Base-by-base conservation (phyloP, 768 basidiomycete genomes). In the Lactarius indigo region DNA sequence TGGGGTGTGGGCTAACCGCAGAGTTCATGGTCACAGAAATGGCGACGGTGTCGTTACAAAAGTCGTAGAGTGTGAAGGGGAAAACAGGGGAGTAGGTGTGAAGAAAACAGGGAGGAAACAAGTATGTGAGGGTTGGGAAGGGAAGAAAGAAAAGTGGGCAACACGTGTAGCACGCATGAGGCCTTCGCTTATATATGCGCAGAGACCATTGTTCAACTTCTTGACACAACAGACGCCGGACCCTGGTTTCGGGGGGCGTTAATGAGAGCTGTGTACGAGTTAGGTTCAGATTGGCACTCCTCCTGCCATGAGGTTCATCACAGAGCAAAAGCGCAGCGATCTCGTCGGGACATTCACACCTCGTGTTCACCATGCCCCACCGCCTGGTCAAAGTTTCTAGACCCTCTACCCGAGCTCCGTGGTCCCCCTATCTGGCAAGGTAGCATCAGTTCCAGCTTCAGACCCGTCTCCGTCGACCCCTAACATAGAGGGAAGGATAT, bases 81-180 rank as follows among this genome's bases (percentile, higher is more conserved):
- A 41, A 64, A 33, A 35, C 47, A 57, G 18, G 35, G 59, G 8
- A 7, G 61, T 31, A 59, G 39, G 42, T 13, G 41, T n/a, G 57
- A 35, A 41, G 50, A 39, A 39, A 30, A 42, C 41, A 57, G 30
- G 57, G 50, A 39, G 44, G 18, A 15, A 9, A 62, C 41, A 37
- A 26, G 30, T 20, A 20, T 59, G 57, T 63, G 69, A 63, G 47
- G n/a, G 63, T 57, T 65, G 61, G 63, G 60, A 31, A 47, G 41
- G 20, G 64, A 69, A 57, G 62, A 56, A 63, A 47, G 33, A 61
- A 69, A 64, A 66, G 63, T 47, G 65, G 57, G 20, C 64, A 61
- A 70, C 70, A 71, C 70, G 70, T 71, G 70, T 70, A 61, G 57
- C 39, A 69, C 7, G 59, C 68, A 64, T 67, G 70, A 70, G 68